Base-by-base conservation (phyloP, 108 stramenopile species). In the Cyclotella atomus region DNA sequence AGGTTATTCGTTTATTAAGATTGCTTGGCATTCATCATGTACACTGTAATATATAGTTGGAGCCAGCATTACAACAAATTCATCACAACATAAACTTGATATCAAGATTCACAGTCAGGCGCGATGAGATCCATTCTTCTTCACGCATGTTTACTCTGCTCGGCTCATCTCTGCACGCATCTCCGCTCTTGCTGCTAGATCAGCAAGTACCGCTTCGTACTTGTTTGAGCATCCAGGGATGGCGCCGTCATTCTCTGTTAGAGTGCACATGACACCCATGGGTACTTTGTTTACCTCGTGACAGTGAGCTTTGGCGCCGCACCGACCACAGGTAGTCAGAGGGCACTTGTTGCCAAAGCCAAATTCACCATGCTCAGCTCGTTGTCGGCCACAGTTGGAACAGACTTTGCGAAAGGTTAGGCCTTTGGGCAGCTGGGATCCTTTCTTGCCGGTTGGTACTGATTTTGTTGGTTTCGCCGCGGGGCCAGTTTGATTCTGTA, bases 341-440 rank as follows among this genome's bases (percentile, higher is more conserved):
- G 80, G 78, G 55, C 92, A 93, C 61, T 90, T 89, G 73, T 93
- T 89, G 20, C 92, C 92, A 69, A 91, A 93, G 29, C 92, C 90
- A n/a, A 91, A 75, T 65, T 93, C 92, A 4, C 89, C 90, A 67
- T 93, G 92, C 65, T 93, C 90, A 6, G 85, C 84, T 5, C 92
- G 70, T n/a, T 89, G 84, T 33, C 84, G 81, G 34, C 92, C 92
- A 52, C 90, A 93, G 44, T 65, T 75, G 46, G 88, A 89, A 35
- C 92, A 93, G 30, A 93, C 87, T 72, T 93, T 93, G 43, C 92
- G 90, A 68, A 85, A 93, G 23, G 87, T 84, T 36, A 93, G 77
- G 10, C 87, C 73, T 50, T 85, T 84, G 34, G 92, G 92, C 17
- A 93, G 71, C 17, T 70, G 62, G 59, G 25, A n/a, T n/a, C n/a